These are phyloP conservation scores for Globisporangium heterothallicum DNA, from an alignment of 352 stramenopile species.

Conservation along the genomic window DNA sequence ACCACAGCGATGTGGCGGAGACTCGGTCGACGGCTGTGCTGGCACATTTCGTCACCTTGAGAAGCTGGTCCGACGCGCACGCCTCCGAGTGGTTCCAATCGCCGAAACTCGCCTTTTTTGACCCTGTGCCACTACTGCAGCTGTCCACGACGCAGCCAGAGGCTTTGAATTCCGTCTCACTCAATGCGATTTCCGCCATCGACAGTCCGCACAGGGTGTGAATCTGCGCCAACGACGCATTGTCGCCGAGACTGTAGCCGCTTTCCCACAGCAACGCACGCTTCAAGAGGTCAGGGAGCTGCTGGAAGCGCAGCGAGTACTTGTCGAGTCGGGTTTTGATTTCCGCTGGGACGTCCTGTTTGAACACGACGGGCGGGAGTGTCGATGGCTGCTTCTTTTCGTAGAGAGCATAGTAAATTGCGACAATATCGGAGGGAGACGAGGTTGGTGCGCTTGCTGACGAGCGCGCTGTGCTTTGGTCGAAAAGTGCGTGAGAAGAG, in stretches of 20 bases:
- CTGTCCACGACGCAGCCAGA: conserved; percentile 12
- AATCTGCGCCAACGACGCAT: conserved; percentile 22
- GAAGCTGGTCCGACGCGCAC: conserved; percentile 12
- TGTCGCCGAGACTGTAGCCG: conserved; percentile 25
- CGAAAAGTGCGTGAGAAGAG: not conserved
- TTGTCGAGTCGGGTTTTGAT: conserved; percentile 7
- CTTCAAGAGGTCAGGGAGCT: conserved; percentile 33
- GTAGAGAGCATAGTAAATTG: conserved; percentile 3
- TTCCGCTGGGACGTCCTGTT: conserved; percentile 10
- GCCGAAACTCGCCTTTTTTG: no score
- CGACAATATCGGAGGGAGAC: conserved; percentile 6
- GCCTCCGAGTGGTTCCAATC: not conserved
- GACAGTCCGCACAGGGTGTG: conserved; percentile 19
- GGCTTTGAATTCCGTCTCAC: conserved; percentile 17
- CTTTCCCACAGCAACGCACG: conserved; percentile 57
- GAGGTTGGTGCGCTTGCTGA: not conserved
- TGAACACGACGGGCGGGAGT: conserved; percentile 3
- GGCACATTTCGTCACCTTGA: conserved; percentile 12
- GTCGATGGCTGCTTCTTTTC: not conserved
- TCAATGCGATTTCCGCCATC: conserved; percentile 26
- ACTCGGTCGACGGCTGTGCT: conserved; percentile 12
- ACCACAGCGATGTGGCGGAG: conserved; percentile 12
- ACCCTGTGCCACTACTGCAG: conserved; percentile 3
- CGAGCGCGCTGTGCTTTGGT: not conserved
- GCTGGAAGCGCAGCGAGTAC: conserved; percentile 11